phyloP scores from a whole-genome alignment of 2,329 filamentous ascomycete species.

The Alternaria tenuissima region DNA sequence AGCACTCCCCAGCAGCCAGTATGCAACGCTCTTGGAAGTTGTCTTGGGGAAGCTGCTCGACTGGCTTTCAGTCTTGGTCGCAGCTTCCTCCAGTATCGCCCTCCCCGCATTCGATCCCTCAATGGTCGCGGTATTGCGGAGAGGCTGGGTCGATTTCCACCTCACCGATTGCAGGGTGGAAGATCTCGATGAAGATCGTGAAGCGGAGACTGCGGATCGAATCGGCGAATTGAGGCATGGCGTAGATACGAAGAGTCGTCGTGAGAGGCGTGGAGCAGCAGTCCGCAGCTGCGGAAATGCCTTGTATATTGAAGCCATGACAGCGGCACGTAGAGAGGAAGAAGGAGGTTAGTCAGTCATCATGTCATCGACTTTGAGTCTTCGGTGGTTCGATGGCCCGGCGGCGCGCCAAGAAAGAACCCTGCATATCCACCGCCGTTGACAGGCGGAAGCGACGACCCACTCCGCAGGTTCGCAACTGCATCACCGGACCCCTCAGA shows the following conservation, averaged over 20 bases:
- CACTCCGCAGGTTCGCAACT: constrained; percentile 14
- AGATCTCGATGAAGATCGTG: constrained; percentile 30
- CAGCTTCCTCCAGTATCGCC: constrained; percentile 22
- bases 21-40: constrained; percentile 79
- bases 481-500: constrained; percentile 25
- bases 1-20: constrained; percentile 92
- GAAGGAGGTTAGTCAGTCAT: constrained; percentile 3
- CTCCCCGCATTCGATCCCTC: constrained; percentile 23
- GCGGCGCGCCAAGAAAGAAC: constrained; percentile 12
- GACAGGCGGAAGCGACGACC: constrained; percentile 23
- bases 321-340: constrained; percentile 11
- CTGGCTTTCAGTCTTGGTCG: constrained; percentile 15
- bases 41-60: constrained; percentile 63
- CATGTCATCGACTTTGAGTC: constrained; percentile 17
- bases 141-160: constrained; percentile 47
- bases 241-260: constrained; percentile 45
- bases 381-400: constrained; percentile 21
- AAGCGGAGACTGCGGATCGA: constrained; percentile 28
- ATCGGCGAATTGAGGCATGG: constrained; percentile 43
- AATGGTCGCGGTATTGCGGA: constrained; percentile 34
- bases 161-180: constrained; percentile 42
- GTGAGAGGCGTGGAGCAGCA: constrained; percentile 49
- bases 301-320: constrained; percentile 50
- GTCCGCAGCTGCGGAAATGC: constrained; percentile 49
- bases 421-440: constrained; percentile 22